Conservation (phyloP, 192 early-diverging fungal genomes). For the Phlyctochytrium arcticum region DNA sequence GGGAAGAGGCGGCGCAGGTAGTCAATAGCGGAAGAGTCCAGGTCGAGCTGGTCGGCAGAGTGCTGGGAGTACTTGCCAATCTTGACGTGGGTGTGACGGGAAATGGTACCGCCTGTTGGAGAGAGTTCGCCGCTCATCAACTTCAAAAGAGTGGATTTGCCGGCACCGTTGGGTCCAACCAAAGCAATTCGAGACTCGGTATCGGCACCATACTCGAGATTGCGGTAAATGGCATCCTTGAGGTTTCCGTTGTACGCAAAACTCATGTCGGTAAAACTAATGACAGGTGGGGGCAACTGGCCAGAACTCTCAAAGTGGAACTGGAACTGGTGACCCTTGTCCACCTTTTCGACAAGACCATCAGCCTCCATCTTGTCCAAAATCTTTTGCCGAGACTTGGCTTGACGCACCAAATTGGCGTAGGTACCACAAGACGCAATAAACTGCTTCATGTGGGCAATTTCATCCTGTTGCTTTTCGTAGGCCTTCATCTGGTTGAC, state of each 20-base stretch:
- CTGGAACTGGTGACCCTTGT: constrained; percentile 66
- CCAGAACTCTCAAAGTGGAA: constrained; percentile 85
- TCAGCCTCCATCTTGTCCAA: constrained; percentile 99
- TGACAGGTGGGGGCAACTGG: constrained; percentile 92
- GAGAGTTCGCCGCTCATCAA: constrained; percentile 88
- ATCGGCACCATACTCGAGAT: constrained; percentile 92
- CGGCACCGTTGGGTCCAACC: constrained; percentile 83
- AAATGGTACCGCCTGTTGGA: constrained; percentile 79
- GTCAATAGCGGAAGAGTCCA: constrained; percentile 81
- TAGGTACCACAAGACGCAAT: constrained; percentile 99
- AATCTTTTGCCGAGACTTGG: constrained; percentile 99
- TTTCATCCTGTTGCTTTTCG: constrained; percentile 98
- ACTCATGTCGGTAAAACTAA: constrained; percentile 85
- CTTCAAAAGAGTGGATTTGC: constrained; percentile 97
- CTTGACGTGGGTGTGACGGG: constrained; percentile 89
- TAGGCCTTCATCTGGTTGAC: constrained; percentile 99
- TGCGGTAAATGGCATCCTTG: constrained; percentile 78
- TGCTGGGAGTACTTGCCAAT: constrained; percentile 97
- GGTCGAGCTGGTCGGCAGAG: constrained; percentile 93
- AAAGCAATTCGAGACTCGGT: constrained; percentile 98
- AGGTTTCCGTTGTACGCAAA: constrained; percentile 88
- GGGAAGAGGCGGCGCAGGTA: constrained; percentile 85
- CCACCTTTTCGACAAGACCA: constrained; percentile 94
- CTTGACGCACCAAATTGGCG: constrained; percentile 97
- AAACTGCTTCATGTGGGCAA: constrained; percentile 98